phyloP scores from a whole-genome alignment of 305 asterid genomes.

The Stenogyne calaminthoides region DNA sequence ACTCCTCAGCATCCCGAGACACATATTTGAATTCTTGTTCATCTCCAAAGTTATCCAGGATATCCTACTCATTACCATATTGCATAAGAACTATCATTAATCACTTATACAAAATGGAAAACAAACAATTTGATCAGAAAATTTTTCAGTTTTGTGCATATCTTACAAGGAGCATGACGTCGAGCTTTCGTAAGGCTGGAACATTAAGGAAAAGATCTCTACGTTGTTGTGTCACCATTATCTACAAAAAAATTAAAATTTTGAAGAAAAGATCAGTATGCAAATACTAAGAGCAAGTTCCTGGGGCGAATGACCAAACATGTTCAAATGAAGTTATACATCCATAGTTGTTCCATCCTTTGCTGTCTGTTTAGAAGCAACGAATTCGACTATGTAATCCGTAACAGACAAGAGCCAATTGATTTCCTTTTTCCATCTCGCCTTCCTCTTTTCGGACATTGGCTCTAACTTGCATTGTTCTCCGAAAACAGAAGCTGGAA shows the following conservation, averaged over 20 bases:
- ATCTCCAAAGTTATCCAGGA: constrained; percentile 62
- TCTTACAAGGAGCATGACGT: constrained; percentile 76
- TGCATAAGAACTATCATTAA: not conserved
- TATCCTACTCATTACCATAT: constrained; percentile 42
- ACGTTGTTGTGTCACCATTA: constrained; percentile 85
- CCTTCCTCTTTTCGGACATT: constrained; percentile 65
- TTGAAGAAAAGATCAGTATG: not conserved
- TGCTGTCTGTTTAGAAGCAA: constrained; percentile 64
- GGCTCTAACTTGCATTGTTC: constrained; percentile 80
- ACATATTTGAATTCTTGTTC: constrained; percentile 78
- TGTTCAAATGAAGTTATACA: constrained; percentile 34
- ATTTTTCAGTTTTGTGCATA: not conserved
- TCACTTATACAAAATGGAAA: not conserved
- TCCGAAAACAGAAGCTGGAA: constrained; percentile 90
- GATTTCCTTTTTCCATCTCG: constrained; percentile 77
- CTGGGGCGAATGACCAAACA: not conserved
- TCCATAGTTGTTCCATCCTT: constrained; percentile 78
- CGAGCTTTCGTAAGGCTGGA: constrained; percentile 88
- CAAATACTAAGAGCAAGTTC: not conserved
- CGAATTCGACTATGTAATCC: constrained; percentile 81
- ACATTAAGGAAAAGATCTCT: constrained; percentile 69
- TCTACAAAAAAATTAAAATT: constrained; percentile 41
- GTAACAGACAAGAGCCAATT: constrained; percentile 81
- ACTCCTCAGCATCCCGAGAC: constrained; percentile 69
- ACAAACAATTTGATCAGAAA: not conserved